A percentile compares a stretch with the other conserved stretches of the same genome.
phyloP scores from a whole-genome alignment of 768 basidiomycete genomes.

The Rossbeevera mucosa region DNA sequence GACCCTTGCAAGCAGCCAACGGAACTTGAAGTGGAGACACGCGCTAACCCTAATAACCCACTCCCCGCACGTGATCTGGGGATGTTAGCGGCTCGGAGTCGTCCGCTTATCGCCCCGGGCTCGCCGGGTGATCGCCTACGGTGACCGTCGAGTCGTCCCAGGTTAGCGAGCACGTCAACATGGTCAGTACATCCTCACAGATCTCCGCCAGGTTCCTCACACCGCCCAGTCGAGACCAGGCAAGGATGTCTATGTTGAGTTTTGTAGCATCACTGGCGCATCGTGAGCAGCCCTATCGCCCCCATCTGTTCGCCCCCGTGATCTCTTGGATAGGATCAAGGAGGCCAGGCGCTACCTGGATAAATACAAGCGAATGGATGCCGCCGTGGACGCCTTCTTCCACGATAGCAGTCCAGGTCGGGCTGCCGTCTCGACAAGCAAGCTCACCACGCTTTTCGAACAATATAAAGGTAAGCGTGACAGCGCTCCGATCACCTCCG shows the following conservation, averaged over 20 bases:
- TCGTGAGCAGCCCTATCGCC: constrained; percentile 46
- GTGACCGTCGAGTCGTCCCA: not conserved
- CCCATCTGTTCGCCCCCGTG: not conserved
- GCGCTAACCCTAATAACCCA: constrained; percentile 2
- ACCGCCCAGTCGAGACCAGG: constrained; percentile 22
- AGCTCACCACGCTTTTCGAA: constrained; percentile 56
- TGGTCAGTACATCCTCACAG: constrained; percentile 21
- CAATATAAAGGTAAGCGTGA: constrained; percentile 55
- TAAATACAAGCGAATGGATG: constrained; percentile 63
- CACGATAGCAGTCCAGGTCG: constrained; percentile 35
- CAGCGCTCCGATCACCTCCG: constrained; percentile 3
- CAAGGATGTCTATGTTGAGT: constrained; percentile 51
- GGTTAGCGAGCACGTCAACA: constrained; percentile 2
- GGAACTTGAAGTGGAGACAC: constrained; percentile 16
- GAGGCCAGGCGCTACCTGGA: constrained; percentile 70
- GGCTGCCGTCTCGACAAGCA: constrained; percentile 45
- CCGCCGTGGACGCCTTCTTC: constrained; percentile 72
- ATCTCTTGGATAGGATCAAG: constrained; percentile 27
- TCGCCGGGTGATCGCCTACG: not conserved
- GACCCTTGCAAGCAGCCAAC: constrained; percentile 11
- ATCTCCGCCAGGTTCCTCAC: not conserved
- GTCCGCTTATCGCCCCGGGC: constrained; percentile 17
- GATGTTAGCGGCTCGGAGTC: constrained; percentile 18
- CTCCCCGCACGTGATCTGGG: constrained; percentile 25
- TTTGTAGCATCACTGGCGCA: constrained; percentile 63